Evolutionary conservation across 1,139 yeast genomes (phyloP), one percentile per base, ranked within the genome.

Genomic region (Trichomonascaceae sp.): DNA sequence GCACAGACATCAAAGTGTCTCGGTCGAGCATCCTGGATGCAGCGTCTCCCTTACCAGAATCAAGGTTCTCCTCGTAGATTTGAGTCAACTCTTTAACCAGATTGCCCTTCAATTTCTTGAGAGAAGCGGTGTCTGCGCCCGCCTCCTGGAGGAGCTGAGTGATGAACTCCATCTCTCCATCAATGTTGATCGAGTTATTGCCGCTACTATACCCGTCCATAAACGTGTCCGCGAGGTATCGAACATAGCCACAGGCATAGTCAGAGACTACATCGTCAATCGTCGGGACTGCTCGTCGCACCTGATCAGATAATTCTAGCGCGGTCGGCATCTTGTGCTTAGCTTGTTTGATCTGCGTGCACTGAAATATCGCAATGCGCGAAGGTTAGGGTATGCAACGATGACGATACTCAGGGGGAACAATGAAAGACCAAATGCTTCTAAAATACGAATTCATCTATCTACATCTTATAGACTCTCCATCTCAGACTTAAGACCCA

Each of bases 191-290:
- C 6, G 23, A 11, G 11, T 20, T 20, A 14, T 43, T 41, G 48
- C 74, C 77, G 41, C 78, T 84, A 23, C 85, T 74, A n/a, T 81
- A 92, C 30, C 87, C 76, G 54, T 84, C 94, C 46, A 75, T 78
- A 0, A 92, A 81, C 17, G 81, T 67, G 34, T 64, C 66, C 16
- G 84, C 72, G 16, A 85, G 65, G 59, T 84, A 89, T 42, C 78
- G 76, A 38, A 82, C 74, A 49, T 85, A 87, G 1, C 97, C 98
- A 30, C 78, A 77, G 2, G 93, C 93, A 51, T 87, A 87, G 43
- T 85, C 93, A 1, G 92, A 75, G 16, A 87, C 94, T n/a, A 85
- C 74, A 2, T 87, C 76, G 48, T 89, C 97, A 34, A 87, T 71
- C 1, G 81, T 67, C 2, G 94, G 92, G 4, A 77, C 92, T 0